These are phyloP conservation scores for Bruguiera hainesii DNA, from an alignment of 441 rosid species.

Conservation along the genomic window DNA sequence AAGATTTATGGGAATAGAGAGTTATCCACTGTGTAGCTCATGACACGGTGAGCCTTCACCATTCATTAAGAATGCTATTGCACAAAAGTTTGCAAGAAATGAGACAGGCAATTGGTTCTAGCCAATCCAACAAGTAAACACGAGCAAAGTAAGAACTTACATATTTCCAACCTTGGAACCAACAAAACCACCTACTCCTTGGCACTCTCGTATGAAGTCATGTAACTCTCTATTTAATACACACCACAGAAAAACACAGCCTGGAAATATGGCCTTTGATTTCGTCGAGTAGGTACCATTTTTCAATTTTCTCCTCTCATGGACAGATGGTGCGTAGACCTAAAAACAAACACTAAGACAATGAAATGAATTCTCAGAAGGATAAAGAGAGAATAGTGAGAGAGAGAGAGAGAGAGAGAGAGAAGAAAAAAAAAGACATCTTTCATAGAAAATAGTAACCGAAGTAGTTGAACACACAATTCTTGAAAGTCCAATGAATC, in stretches of 20 bases:
- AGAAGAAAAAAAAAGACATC: no score
- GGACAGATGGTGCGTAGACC: constrained; percentile 75
- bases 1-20: no score
- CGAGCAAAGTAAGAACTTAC: constrained; percentile 35
- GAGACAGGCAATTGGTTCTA: not conserved
- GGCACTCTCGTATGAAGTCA: constrained; percentile 56
- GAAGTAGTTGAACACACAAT: not conserved
- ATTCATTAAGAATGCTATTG: not conserved
- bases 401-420: no score
- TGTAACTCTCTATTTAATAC: constrained; percentile 77
- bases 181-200: constrained; percentile 78
- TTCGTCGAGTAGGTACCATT: constrained; percentile 58
- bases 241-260: constrained; percentile 73
- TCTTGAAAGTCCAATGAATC: not conserved
- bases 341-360: constrained; percentile 26
- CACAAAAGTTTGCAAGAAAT: not conserved
- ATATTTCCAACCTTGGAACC: constrained; percentile 80
- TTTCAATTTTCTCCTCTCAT: constrained; percentile 63
- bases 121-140: constrained; percentile 4
- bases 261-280: constrained; percentile 61
- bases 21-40: no score
- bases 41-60: no score
- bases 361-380: not conserved
- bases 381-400: no score
- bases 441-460: no score